Evolutionary conservation across 305 asterid genomes (phyloP), one percentile per base, ranked within the genome.

Genomic region (Solanum hybrid): DNA sequence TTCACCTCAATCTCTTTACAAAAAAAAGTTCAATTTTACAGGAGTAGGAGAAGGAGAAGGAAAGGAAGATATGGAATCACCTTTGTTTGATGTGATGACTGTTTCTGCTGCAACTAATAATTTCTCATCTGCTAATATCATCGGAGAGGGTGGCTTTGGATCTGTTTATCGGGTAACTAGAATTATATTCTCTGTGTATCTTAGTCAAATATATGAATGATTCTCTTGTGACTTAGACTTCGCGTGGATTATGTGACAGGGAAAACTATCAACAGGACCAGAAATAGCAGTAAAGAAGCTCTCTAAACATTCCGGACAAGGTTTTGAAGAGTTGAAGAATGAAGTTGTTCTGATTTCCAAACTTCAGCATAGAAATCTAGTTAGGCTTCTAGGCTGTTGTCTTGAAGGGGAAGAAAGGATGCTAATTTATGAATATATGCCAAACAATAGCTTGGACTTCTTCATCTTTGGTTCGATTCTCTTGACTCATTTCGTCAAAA

Each of bases 71-170:
- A 61, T 61, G 72, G 72, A 61, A 61, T 61, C 0, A 61, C 72
- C 72, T 61, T 61, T 61, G 72, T 61, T 61, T 7, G 72, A 61
- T 61, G 5, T 61, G 72, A 61, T 61, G 72, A 61, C 72, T 61
- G 11, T 61, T 61, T 61, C 72, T 61, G 72, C 72, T 20, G 72
- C 72, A 61, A 61, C 72, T 61, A 88, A 88, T 2, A 39, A 70
- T 65, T 90, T 90, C 68, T 90, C 90, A 73, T 39, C 77, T 24
- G 80, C 27, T 29, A 90, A 75, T 27, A 32, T 87, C 32, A 27
- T 90, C 3, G 92, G 92, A 39, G 29, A 89, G 84, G 92, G 92
- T 70, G 92, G 92, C 20, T 90, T 88, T 41, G 92, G 92, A 27
- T 68, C 92, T 3, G 92, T 90, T 24, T 88, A 88, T 65, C 24